phyloP scores from a whole-genome alignment of 495 filamentous ascomycete species.

The Lophium mytilinum region DNA sequence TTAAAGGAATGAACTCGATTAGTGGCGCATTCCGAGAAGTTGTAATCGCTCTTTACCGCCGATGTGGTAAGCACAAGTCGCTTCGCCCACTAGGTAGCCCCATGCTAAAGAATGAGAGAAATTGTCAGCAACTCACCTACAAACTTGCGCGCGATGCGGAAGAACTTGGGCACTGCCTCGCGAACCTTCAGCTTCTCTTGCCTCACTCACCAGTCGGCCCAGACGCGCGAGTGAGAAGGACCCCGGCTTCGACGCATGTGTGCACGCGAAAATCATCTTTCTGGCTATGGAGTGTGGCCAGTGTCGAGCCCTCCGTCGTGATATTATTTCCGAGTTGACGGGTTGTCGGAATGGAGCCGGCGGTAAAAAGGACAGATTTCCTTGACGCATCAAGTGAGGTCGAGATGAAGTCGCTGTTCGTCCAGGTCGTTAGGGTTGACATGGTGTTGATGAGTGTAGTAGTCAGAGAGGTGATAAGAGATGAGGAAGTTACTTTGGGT shows the following conservation, averaged over 20 bases:
- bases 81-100: too few relatives aligned
- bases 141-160: slow-evolving; percentile 43
- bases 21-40: slow-evolving; percentile 10
- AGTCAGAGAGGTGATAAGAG: too few relatives aligned
- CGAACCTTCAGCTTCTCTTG: slow-evolving; percentile 60
- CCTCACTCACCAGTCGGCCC: slow-evolving; percentile 64
- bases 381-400: too few relatives aligned
- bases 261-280: slow-evolving; percentile 38
- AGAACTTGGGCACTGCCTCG: slow-evolving; percentile 50
- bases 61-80: too few relatives aligned
- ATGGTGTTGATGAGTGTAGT: too few relatives aligned
- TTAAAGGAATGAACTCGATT: slow-evolving; percentile 52
- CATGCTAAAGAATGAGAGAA: slow-evolving; percentile 48
- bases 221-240: slow-evolving; percentile 49
- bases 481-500: too few relatives aligned
- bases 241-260: slow-evolving; percentile 46
- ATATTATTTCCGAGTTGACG: too few relatives aligned
- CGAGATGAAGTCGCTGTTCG: too few relatives aligned
- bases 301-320: too few relatives aligned
- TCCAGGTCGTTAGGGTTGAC: too few relatives aligned
- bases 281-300: slow-evolving; percentile 20
- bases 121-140: slow-evolving; percentile 39
- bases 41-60: neutral
- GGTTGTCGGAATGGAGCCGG: too few relatives aligned
- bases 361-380: too few relatives aligned